A percentile compares a stretch with the other conserved stretches of the same genome.
Evolutionary conservation across 768 basidiomycete genomes (phyloP).

Genomic region (Lenzites betulinus): DNA sequence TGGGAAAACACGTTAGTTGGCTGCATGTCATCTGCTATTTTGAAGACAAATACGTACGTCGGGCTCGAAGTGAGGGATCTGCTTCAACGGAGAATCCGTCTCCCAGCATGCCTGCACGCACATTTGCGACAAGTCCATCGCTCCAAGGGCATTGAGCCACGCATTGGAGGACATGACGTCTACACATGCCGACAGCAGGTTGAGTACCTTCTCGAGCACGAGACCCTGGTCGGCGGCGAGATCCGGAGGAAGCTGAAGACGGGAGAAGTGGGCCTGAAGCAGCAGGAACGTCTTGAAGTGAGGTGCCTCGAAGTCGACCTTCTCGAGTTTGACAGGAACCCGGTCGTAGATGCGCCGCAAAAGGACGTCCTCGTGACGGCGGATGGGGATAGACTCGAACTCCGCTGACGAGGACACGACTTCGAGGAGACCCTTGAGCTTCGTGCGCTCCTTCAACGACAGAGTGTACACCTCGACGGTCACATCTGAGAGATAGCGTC

Average conservation of each 20-base stretch:
- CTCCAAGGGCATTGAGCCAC: slow-evolving; percentile 90
- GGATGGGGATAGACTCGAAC: slow-evolving; percentile 93
- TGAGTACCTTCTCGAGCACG: slow-evolving; percentile 89
- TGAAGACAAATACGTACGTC: slow-evolving; percentile 52
- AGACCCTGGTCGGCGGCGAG: slow-evolving; percentile 88
- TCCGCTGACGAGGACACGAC: slow-evolving; percentile 97
- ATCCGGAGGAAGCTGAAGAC: slow-evolving; percentile 89
- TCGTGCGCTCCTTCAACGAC: slow-evolving; percentile 94
- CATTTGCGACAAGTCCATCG: slow-evolving; percentile 99
- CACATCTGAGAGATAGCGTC: slow-evolving; percentile 59
- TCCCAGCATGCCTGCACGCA: slow-evolving; percentile 99
- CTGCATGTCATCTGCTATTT: not conserved
- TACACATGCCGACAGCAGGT: slow-evolving; percentile 90
- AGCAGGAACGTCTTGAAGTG: slow-evolving; percentile 99
- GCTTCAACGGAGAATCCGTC: slow-evolving; percentile 90
- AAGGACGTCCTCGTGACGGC: slow-evolving; percentile 86
- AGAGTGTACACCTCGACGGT: slow-evolving; percentile 97
- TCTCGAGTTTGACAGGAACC: slow-evolving; percentile 91
- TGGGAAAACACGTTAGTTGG: slow-evolving; percentile 28
- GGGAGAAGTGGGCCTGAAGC: slow-evolving; percentile 95
- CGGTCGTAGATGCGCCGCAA: slow-evolving; percentile 93
- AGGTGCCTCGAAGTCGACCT: slow-evolving; percentile 85
- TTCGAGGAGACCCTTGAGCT: slow-evolving; percentile 94
- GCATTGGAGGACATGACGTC: slow-evolving; percentile 98
- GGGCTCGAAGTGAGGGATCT: slow-evolving; percentile 94